Base-by-base conservation (phyloP, 345 rosid species). In the Mangifera indica region DNA sequence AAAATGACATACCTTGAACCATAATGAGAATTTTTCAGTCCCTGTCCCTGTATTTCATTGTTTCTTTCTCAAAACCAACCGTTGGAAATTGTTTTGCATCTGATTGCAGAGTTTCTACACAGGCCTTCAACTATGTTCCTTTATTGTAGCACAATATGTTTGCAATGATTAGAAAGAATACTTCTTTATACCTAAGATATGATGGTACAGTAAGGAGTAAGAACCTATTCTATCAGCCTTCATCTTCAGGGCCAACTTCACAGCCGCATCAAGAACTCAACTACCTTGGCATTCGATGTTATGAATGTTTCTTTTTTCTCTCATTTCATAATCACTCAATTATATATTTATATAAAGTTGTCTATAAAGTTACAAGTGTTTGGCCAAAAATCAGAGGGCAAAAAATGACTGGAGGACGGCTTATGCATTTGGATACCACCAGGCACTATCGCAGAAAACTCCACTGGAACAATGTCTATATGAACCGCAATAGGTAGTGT, bases 401-500 rank as follows among this genome's bases (percentile, higher is more conserved):
- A 40, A 72, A 22, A 25, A 68, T 56, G 49, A 66, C 62, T 20
- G 56, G 63, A 56, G 59, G 45, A 44, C 25, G 54, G 53, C 83
- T 46, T 89, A 93, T 96, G 97, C 98, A 93, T 91, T 32, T 93
- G 89, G 77, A 93, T 87, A 67, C 98, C 97, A 78, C 97, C 98
- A 63, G 97, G 98, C 82, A 91, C 97, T 93, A 91, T 90, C 74
- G 97, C 97, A 26, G 97, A 93, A 70, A 93, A 93, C 84, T 93
- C 97, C n/a, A 96, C 96, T 1, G 98, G 96, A 72, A 93, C 98
- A 24, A 96, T 91, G 83, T 93, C 91, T 62, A 91, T 90, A 80
- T 91, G 91, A 62, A 97, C 94, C 24, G 98, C 96, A 46, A 93
- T 91, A 72, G 92, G 97, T 75, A 94, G 95, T 0, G 79, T 79